These are phyloP conservation scores for Neonectria neomacrospora DNA, from an alignment of 2,329 filamentous ascomycete species.

Conservation along the genomic window DNA sequence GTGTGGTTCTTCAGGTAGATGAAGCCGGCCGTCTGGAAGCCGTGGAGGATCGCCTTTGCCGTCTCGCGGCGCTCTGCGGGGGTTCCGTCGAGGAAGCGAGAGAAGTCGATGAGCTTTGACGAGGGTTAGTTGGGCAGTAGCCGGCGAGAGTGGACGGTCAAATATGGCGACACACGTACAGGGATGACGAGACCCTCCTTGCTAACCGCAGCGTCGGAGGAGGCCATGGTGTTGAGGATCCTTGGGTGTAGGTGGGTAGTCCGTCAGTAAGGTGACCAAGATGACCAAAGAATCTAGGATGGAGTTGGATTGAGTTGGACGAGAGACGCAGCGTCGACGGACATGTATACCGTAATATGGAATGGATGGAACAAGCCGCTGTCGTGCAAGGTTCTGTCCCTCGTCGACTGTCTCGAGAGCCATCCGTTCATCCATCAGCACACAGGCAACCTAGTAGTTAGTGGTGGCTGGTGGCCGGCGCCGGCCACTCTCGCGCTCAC, in stretches of 20 bases:
- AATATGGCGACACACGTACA: conserved; percentile 49
- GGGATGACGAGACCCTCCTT: conserved; percentile 66
- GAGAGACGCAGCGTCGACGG: background rate
- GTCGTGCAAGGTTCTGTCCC: background rate
- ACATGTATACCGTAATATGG: background rate
- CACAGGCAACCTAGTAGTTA: too few species aligned
- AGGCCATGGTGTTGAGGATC: conserved; percentile 38
- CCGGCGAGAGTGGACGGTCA: background rate
- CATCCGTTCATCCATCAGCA: background rate
- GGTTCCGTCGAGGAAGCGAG: conserved; percentile 73
- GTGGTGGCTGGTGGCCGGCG: too few species aligned
- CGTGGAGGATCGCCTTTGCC: conserved; percentile 77
- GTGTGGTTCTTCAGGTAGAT: conserved; percentile 87
- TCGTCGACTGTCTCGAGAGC: background rate
- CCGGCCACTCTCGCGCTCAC: background rate
- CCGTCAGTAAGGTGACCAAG: background rate
- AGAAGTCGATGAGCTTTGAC: conserved; percentile 67
- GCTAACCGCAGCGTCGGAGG: conserved; percentile 58
- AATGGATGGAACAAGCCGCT: background rate
- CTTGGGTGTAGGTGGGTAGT: background rate
- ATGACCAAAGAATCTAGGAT: background rate
- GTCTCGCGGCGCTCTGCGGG: conserved; percentile 69
- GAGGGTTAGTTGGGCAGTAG: background rate
- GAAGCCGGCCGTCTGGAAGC: conserved; percentile 89
- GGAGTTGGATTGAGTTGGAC: background rate